Percentiles rank a stretch among this genome's conserved stretches.
phyloP scores from a whole-genome alignment of 257 asterid species.

The Oldenlandia corymbosa region DNA sequence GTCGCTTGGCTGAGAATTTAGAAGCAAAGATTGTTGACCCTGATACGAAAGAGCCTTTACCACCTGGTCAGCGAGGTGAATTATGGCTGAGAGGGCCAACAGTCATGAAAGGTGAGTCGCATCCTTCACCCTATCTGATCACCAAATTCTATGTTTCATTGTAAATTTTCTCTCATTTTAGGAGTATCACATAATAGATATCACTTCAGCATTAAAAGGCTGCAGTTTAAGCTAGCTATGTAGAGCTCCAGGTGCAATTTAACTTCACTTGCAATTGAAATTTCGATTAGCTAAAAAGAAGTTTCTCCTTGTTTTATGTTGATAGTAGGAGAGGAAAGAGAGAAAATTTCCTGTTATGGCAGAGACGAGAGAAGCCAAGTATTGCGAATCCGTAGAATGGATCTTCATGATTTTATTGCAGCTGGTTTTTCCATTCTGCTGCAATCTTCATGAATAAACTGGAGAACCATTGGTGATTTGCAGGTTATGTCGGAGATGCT shows the following conservation, averaged over 20 bases:
- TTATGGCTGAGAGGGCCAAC: conserved; percentile 77
- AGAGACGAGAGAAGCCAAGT: too few species aligned
- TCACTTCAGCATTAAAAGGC: neutral
- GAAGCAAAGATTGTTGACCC: conserved; percentile 93
- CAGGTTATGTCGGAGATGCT: conserved; percentile 87
- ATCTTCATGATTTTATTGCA: neutral
- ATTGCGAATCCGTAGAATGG: too few species aligned
- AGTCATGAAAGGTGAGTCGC: conserved; percentile 78
- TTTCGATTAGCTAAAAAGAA: too few species aligned
- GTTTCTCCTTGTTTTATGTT: too few species aligned
- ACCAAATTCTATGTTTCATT: neutral
- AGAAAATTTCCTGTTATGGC: too few species aligned
- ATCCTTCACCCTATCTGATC: neutral
- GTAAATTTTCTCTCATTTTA: neutral
- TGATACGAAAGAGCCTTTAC: conserved; percentile 50
- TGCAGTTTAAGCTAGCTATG: neutral
- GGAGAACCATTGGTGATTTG: conserved; percentile 6
- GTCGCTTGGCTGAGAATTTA: conserved; percentile 48
- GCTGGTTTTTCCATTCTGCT: neutral
- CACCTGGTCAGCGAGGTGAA: conserved; percentile 73
- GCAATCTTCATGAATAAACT: neutral
- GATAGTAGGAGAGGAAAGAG: too few species aligned
- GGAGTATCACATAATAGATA: too few species aligned
- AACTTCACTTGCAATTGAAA: too few species aligned
- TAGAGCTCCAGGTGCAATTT: too few species aligned